Percentiles rank a stretch among this genome's conserved stretches.
Conservation (phyloP, 1,284 basidiomycete species). For the Cryptococcus sp. region DNA sequence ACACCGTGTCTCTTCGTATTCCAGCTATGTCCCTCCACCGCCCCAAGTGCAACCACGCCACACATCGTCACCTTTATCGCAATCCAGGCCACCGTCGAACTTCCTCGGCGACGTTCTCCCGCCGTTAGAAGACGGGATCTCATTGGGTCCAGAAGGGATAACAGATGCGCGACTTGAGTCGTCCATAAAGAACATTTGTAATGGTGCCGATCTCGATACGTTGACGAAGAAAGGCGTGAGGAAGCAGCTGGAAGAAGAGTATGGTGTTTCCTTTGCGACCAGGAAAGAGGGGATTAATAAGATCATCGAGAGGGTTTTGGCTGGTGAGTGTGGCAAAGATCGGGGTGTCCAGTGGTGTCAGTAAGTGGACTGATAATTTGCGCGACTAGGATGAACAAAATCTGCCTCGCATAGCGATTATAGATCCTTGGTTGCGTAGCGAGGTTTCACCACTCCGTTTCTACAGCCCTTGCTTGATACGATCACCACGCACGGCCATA, state of each 20-base stretch:
- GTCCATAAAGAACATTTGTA: constrained; percentile 70
- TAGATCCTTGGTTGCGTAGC: no score
- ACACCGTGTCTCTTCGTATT: constrained; percentile 11
- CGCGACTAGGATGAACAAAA: no score
- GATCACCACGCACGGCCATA: no score
- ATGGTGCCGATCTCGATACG: constrained; percentile 75
- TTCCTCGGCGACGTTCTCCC: constrained; percentile 11
- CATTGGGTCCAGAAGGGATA: constrained; percentile 57
- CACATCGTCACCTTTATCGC: constrained; percentile 3
- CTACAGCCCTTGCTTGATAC: no score
- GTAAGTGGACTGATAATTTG: no score
- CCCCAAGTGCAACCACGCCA: constrained; percentile 2
- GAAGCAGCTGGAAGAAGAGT: constrained; percentile 73
- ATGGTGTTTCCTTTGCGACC: constrained; percentile 56
- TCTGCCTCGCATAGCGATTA: no score
- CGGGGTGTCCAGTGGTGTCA: no score
- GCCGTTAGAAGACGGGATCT: not conserved
- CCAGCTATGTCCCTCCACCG: constrained; percentile 8
- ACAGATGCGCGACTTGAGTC: constrained; percentile 68
- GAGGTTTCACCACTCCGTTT: no score
- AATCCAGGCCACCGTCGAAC: constrained; percentile 12
- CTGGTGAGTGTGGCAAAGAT: constrained; percentile 10
- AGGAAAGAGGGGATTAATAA: constrained; percentile 55
- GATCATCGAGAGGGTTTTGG: constrained; percentile 50
- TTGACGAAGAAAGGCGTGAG: constrained; percentile 88